Evolutionary conservation across 768 basidiomycete species (phyloP), one percentile per base, ranked within the genome.

Genomic region (Xanthoconium purpureum): DNA sequence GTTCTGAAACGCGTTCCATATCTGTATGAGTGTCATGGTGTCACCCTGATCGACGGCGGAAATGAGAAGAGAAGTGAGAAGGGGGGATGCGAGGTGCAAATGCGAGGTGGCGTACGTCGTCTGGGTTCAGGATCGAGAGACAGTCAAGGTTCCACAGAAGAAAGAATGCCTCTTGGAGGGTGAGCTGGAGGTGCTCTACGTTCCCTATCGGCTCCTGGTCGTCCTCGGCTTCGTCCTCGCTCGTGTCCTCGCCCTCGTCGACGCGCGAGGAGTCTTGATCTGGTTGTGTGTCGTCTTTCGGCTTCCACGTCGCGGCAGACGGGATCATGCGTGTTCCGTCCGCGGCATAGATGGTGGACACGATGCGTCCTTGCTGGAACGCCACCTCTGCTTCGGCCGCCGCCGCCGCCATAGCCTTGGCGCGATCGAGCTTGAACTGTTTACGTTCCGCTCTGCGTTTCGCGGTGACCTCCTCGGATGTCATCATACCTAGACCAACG

Each of bases 341-440:
- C 33, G 80, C 77, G 37, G 83, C 84, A 29, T 87, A 77, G 5
- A 83, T 77, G 32, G 82, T 80, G n/a, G 78, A 73, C 24, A 84
- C 77, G 12, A 88, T 78, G 24, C 82, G 84, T 15, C 89, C 88
- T 65, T 88, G 84, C 18, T 79, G 81, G 63, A 93, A 94, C 1
- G 87, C 81, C 1, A 75, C 77, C 66, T 94, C 91, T 7, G 90
- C 91, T 65, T 91, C 87, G 38, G 86, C 86, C 1, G 85, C 87
- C 0, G 89, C 89, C 0, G 82, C 82, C 1, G 91, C 91, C 61
- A 97, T 89, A 3, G 94, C 96, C 54, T 79, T 77, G 29, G 95
- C 94, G 65, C 97, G 85, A 66, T 96, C 93, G 38, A 87, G 78
- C 73, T 99, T 99, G 78, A 96, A 95, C 63, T 94, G 89, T 63